Percentiles rank a stretch among this genome's conserved stretches.
phyloP scores from a whole-genome alignment of 75 land plant genomes.

The Cupressus sempervirens region DNA sequence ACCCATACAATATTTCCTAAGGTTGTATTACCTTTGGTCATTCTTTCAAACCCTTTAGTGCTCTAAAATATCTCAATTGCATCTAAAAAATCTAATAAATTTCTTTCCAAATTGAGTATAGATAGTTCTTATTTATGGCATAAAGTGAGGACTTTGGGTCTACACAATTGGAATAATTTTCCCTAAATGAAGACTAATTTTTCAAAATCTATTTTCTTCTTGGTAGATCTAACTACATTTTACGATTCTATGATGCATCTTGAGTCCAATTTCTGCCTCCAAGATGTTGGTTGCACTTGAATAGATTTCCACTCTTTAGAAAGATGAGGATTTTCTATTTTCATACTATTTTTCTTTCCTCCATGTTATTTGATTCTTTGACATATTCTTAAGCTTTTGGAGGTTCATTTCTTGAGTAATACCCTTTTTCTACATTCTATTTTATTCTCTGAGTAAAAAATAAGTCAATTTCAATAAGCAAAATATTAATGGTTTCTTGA shows the following conservation, averaged over 20 bases:
- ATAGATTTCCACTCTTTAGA: neutral
- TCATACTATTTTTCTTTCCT: neutral
- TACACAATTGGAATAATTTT: too few species aligned
- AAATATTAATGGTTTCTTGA: neutral
- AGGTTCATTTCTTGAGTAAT: neutral
- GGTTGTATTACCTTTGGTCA: too few species aligned
- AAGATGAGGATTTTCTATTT: neutral
- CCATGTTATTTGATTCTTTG: constrained; percentile 7
- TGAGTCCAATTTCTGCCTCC: constrained; percentile 7
- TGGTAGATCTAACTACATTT: neutral
- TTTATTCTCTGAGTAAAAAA: neutral
- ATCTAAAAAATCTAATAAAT: too few species aligned
- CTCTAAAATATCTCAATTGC: too few species aligned
- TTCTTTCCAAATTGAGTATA: too few species aligned
- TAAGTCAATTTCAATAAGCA: neutral
- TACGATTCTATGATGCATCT: neutral
- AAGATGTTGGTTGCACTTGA: neutral
- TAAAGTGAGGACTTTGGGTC: too few species aligned
- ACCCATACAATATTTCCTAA: too few species aligned
- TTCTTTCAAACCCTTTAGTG: too few species aligned
- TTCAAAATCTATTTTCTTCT: too few species aligned
- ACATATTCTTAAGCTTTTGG: constrained; percentile 3
- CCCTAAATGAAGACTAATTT: too few species aligned
- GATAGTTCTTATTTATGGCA: too few species aligned
- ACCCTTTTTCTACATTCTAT: neutral